Base-by-base conservation (phyloP, 805 yeast species). In the Nakazawaea anatomiae region DNA sequence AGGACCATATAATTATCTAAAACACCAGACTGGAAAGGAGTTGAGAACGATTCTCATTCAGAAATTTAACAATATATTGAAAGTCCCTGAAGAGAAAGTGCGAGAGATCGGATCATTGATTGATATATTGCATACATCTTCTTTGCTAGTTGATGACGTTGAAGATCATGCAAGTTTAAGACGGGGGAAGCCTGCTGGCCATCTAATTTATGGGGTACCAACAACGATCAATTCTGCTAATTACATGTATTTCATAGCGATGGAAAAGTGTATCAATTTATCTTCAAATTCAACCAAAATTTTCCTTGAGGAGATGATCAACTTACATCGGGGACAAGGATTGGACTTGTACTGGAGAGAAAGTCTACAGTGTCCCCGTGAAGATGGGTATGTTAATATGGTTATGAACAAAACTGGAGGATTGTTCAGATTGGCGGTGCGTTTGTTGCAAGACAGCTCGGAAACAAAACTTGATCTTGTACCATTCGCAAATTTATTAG, bases 351-450 rank as follows among this genome's bases (percentile, higher is more conserved):
- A 83, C 64, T 91, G 97, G 97, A 73, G 97, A 55, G 96, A 89
- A 51, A 70, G 75, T 31, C 59, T 72, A 34, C 60, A 62, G 1
- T 73, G 85, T 44, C 94, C 94, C 0, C 69, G 72, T 4, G 85
- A 82, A 53, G 63, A 66, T 1, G 82, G 87, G 60, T 91, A 91
- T 60, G 63, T 83, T 35, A 74, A 74, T 39, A 91, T 92, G 97
- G 96, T 87, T 7, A 78, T 79, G 76, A 83, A 89, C 61, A 91
- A 86, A 58, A 91, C 97, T 0, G 96, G 96, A 1, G 97, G 97
- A 0, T 70, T 91, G 36, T 87, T 89, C 61, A 72, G 97, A 55
- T 69, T 91, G 36, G 82, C 92, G 0, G 80, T 86, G 3, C 71
- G 82, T 53, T 65, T 90, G 38, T 73, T 90, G 77, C 83, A 76